Base-by-base conservation (phyloP, 805 yeast species). In the Ogataea nonfermentans region DNA sequence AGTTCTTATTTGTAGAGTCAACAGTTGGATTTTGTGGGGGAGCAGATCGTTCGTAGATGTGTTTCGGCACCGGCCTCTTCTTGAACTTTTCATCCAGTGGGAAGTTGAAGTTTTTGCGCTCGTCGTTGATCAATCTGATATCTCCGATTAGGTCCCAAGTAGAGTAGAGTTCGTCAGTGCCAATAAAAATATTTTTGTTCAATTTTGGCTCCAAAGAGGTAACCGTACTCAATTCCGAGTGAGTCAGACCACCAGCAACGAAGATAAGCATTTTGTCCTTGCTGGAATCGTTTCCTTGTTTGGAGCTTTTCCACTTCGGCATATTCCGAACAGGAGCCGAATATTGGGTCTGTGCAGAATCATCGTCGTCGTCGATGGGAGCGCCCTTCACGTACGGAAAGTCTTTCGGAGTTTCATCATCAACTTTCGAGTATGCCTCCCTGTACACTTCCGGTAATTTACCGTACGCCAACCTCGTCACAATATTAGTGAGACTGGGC, bases 241-340 rank as follows among this genome's bases (percentile, higher is more conserved):
- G 77, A 0, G 98, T 87, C 14, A 85, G 63, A 7, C 98, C 99
- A 15, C 99, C 99, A 2, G 95, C 83, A 19, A 88, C 74, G 55
- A 79, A 93, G 41, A 89, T 76, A 48, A 90, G 76, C 6, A 90
- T 68, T 35, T 93, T 68, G 56, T 87, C 96, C 48, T 79, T 68
- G 5, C 48, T 47, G n/a, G 41, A 25, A 30, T 56, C 56, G 16
- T 38, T 44, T 9, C 33, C 25, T 16, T 48, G 52, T n/a, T 48
- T 52, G 4, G 55, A 40, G 30, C 53, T 57, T 34, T 59, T 59
- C 62, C 62, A 57, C 41, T 52, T 55, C 5, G 63, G 62, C 37
- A 53, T 55, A 37, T 49, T 55, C 32, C 61, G 47, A 6, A 49
- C 51, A 2, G 57, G 44, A 12, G 33, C 43, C 11, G 17, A 24